Evolutionary conservation across 148 eudicot species (phyloP), one percentile per base, ranked within the genome.

Genomic region (Rhododendron vialii): DNA sequence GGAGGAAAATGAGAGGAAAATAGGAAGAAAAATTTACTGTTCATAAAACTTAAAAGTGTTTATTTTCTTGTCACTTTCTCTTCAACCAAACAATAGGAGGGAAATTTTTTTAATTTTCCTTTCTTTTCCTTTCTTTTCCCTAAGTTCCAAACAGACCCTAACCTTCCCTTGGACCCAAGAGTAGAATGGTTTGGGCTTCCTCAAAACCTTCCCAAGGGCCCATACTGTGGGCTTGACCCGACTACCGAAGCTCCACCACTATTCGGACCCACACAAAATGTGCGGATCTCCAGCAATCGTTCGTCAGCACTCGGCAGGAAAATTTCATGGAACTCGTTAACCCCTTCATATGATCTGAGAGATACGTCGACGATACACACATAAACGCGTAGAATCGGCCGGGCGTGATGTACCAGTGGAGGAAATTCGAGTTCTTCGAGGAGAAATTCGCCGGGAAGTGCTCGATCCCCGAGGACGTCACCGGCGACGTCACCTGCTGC

Each of bases 401-500:
- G 5, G 75, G 26, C 65, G 88, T 2, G 50, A 96, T 96, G 99
- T 96, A 95, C 83, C 98, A 93, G 81, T 96, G 98, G 99, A 89
- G 98, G 89, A 96, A 96, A 89, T 96, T 95, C 91, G 99, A 96
- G 88, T 96, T 96, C 88, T 96, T 96, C 71, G 99, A 96, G 89
- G 98, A 95, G 87, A 96, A 96, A 80, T 91, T 88, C 38, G 93
- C 89, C 2, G 96, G 95, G 28, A 94, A 95, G 86, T 82, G 89
- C 90, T 76, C 91, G 82, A 86, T 93, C 38, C 92, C 95, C 0
- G 94, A 94, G 2, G 98, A 95, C 67, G 89, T 96, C 36, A 84
- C 86, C 63, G 98, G 94, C 24, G 88, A 91, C 50, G 90, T 94
- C 38, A 85, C 75, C 9, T 95, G 99, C 86, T 93, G 94, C 87